Conservation (phyloP, 306 rosid species). For the Rosa chinensis region DNA sequence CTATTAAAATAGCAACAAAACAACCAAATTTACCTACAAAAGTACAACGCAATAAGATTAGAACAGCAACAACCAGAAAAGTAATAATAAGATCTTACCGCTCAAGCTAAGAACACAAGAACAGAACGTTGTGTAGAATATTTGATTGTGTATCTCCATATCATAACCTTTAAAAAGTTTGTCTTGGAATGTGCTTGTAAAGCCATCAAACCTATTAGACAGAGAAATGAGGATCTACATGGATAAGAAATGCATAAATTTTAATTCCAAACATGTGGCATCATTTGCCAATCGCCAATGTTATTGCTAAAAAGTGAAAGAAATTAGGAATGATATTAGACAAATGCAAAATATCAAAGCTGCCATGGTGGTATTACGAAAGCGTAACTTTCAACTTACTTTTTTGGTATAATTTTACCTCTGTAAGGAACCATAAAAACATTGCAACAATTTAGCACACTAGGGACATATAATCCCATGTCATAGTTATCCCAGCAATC, state of each 20-base stretch:
- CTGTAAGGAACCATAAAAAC: neutral
- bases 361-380: neutral
- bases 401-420: neutral
- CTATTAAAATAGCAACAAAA: neutral
- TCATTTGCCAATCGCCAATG: constrained; percentile 13
- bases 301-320: neutral
- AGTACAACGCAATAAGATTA: constrained; percentile 8
- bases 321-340: neutral
- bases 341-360: neutral
- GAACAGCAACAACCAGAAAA: neutral
- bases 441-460: neutral
- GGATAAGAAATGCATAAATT: neutral
- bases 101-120: constrained; percentile 89
- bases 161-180: constrained; percentile 92
- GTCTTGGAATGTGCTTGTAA: constrained; percentile 98
- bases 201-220: constrained; percentile 72
- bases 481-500: neutral
- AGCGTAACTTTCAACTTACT: neutral
- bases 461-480: neutral
- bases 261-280: neutral
- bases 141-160: constrained; percentile 99
- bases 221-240: constrained; percentile 17
- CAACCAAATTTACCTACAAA: neutral
- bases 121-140: constrained; percentile 85
- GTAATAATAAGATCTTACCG: constrained; percentile 48